Conservation (phyloP, 2,329 filamentous ascomycete species). For the Diplodia seriata region DNA sequence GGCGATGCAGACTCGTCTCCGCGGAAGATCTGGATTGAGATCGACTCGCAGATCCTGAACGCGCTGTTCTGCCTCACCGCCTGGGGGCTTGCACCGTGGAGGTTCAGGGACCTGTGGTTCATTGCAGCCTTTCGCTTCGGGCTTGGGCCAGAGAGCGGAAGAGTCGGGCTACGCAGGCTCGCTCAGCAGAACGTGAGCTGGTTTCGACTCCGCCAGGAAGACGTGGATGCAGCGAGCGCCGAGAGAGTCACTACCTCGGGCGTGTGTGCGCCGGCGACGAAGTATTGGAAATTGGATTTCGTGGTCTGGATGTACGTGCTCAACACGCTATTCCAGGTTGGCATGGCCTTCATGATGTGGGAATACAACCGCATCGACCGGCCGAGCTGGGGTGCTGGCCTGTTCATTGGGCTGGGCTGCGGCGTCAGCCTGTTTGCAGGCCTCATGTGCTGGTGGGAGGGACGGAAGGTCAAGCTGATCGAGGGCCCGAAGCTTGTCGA, state of each 20-base stretch:
- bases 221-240: constrained; percentile 39
- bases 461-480: constrained; percentile 20
- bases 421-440: constrained; percentile 53
- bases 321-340: constrained; percentile 79
- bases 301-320: constrained; percentile 79
- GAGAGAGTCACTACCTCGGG: constrained; percentile 63
- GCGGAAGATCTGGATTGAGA: constrained; percentile 74
- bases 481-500: constrained; percentile 23
- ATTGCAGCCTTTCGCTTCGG: constrained; percentile 67
- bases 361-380: constrained; percentile 73
- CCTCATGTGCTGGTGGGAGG: constrained; percentile 21
- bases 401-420: constrained; percentile 78
- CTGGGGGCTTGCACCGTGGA: constrained; percentile 84
- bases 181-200: constrained; percentile 56
- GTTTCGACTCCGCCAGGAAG: constrained; percentile 70
- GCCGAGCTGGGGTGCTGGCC: constrained; percentile 78
- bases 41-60: constrained; percentile 82
- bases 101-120: constrained; percentile 75
- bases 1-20: constrained; percentile 21
- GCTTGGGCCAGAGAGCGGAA: constrained; percentile 41
- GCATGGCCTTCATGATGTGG: constrained; percentile 85
- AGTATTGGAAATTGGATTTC: constrained; percentile 77
- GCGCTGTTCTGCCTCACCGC: constrained; percentile 86
- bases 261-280: constrained; percentile 69
- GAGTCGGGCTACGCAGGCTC: constrained; percentile 26